These are phyloP conservation scores for Trichoderma parareesei DNA, from an alignment of 495 filamentous ascomycete species.

Conservation along the genomic window DNA sequence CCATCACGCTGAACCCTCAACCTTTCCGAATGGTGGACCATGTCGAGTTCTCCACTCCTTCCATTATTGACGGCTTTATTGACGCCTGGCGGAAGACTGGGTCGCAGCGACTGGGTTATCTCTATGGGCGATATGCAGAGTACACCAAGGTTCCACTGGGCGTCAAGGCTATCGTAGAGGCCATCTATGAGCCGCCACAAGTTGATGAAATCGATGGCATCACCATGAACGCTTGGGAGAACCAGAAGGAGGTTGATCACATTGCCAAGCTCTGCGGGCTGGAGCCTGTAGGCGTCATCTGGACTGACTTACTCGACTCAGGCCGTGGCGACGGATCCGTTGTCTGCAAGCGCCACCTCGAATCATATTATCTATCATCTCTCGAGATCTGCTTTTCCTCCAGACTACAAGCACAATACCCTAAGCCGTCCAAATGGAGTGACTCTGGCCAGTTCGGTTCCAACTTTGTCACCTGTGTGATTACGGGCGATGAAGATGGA, in stretches of 20 bases:
- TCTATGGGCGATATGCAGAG: conserved; percentile 87
- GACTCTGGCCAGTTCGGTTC: conserved; percentile 90
- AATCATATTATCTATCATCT: conserved; percentile 90
- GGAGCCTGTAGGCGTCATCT: conserved; percentile 87
- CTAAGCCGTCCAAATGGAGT: conserved; percentile 93
- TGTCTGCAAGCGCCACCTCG: conserved; percentile 90
- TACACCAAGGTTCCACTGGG: conserved; percentile 90
- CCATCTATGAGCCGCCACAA: conserved; percentile 95
- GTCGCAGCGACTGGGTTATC: conserved; percentile 74
- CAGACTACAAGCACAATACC: conserved; percentile 75
- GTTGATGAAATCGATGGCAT: conserved; percentile 85
- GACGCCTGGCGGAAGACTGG: conserved; percentile 82
- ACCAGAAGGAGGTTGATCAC: conserved; percentile 73
- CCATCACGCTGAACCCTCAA: conserved; percentile 91
- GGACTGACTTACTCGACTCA: conserved; percentile 84
- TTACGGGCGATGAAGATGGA: conserved; percentile 85
- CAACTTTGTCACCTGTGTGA: conserved; percentile 92
- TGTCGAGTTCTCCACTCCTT: conserved; percentile 83
- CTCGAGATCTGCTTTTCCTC: conserved; percentile 87
- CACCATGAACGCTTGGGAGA: conserved; percentile 79
- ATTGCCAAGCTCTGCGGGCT: conserved; percentile 79
- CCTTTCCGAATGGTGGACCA: conserved; percentile 97
- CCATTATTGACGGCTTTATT: conserved; percentile 76
- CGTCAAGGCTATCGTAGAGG: conserved; percentile 93
- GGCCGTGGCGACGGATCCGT: conserved; percentile 73